Evolutionary conservation across 768 basidiomycete genomes (phyloP), one percentile per base, ranked within the genome.

Genomic region (Naematelia encephala): DNA sequence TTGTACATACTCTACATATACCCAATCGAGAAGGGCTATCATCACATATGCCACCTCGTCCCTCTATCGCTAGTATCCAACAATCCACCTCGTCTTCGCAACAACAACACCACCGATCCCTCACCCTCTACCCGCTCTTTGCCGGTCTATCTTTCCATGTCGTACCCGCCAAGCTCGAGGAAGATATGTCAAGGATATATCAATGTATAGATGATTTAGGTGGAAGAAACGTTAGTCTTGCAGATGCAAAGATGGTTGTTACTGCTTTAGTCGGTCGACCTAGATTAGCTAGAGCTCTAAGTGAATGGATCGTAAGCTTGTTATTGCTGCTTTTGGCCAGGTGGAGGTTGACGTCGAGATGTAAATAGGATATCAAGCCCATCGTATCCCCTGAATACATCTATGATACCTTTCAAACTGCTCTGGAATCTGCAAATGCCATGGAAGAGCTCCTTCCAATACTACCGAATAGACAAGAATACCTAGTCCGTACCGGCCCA

Each of bases 141-240:
- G 62, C 70, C 10, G 61, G 62, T 49, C 55, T 77, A 5, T 51
- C 68, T 14, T 71, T 77, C 46, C 66, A 74, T 49, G 62, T 77
- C 50, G 42, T 77, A 5, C 60, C 72, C 1, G 71, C 70, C 25
- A 77, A 77, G 45, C 46, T 77, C 14, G 72, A 73, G n/a, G 64
- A 42, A 3, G 60, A 72, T 16, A 22, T 75, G 14, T 55, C 48
- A 3, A 48, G 47, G 19, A 57, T 73, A 21, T 73, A 73, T 48
- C 45, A 44, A 12, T 54, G 61, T 34, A 67, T 77, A 14, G 69
- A 69, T 23, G 66, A 69, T n/a, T 61, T 77, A 11, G 75, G 75
- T 12, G 75, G 73, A 26, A 56, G 45, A 27, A 59, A 59, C 13
- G 61, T 66, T 0, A 49, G 59, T 4, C 21, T 69, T 1, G 66